These are phyloP conservation scores for Obba rivulosa DNA, from an alignment of 768 basidiomycete genomes.

Conservation along the genomic window DNA sequence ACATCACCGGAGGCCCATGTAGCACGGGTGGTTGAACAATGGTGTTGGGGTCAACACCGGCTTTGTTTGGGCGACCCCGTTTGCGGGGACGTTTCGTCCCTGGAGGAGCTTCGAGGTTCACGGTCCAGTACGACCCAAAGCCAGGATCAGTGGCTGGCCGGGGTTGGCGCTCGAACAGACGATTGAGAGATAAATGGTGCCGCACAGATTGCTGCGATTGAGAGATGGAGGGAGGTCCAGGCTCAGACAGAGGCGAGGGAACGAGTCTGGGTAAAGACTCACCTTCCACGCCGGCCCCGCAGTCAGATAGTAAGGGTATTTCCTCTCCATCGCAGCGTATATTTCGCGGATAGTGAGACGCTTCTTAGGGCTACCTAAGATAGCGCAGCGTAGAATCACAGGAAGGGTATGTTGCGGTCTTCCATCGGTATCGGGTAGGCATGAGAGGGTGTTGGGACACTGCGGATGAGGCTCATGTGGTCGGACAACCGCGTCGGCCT, in stretches of 20 bases:
- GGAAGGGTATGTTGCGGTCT: constrained; percentile 82
- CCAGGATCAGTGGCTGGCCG: constrained; percentile 82
- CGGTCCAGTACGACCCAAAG: constrained; percentile 87
- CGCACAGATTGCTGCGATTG: constrained; percentile 73
- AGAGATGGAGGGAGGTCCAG: constrained; percentile 3
- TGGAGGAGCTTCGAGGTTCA: constrained; percentile 80
- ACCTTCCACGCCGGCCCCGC: constrained; percentile 88
- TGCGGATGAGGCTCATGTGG: constrained; percentile 50
- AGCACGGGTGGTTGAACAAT: constrained; percentile 2
- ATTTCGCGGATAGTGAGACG: constrained; percentile 81
- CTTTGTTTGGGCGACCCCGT: constrained; percentile 58
- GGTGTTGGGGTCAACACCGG: constrained; percentile 6
- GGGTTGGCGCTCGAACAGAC: constrained; percentile 76
- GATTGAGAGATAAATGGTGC: constrained; percentile 78
- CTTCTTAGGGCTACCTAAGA: constrained; percentile 69
- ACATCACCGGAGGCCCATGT: constrained; percentile 5
- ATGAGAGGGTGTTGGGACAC: constrained; percentile 73
- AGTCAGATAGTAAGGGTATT: constrained; percentile 76
- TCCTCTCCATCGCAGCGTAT: constrained; percentile 81
- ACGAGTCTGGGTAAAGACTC: constrained; percentile 9
- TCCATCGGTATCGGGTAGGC: constrained; percentile 73
- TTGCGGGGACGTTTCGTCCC: constrained; percentile 84
- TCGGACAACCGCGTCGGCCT: constrained; percentile 17
- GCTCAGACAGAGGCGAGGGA: neutral
- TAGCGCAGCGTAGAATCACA: constrained; percentile 79